phyloP scores from a whole-genome alignment of 805 yeast genomes.

The Zygotorulaspora sp. region DNA sequence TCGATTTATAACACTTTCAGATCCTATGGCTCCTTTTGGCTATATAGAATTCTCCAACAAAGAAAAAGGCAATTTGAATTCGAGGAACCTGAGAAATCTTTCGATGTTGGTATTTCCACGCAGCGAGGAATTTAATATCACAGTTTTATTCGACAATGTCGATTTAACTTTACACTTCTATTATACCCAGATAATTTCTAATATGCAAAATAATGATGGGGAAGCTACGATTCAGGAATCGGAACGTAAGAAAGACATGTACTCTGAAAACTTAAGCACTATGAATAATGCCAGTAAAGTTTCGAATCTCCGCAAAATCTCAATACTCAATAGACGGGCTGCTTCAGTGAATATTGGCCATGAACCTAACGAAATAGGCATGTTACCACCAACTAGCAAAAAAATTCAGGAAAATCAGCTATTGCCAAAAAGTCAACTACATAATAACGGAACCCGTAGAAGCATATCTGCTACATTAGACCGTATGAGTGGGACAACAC shows the following conservation, averaged over 20 bases:
- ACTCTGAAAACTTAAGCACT: background rate
- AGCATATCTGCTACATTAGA: slow-evolving; percentile 32
- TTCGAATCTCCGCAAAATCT: slow-evolving; percentile 19
- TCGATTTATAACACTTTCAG: slow-evolving; percentile 61
- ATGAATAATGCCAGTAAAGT: slow-evolving; percentile 2
- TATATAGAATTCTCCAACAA: slow-evolving; percentile 62
- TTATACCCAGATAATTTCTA: slow-evolving; percentile 21
- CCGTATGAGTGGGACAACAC: slow-evolving; percentile 21
- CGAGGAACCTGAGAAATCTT: slow-evolving; percentile 11
- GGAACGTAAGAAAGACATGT: background rate
- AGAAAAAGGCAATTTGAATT: slow-evolving; percentile 42
- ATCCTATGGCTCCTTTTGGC: slow-evolving; percentile 73
- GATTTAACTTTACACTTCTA: slow-evolving; percentile 22
- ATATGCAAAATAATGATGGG: background rate
- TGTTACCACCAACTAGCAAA: slow-evolving; percentile 4
- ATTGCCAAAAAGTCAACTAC: background rate
- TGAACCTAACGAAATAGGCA: slow-evolving; percentile 5
- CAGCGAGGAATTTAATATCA: slow-evolving; percentile 28
- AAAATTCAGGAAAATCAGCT: slow-evolving; percentile 8
- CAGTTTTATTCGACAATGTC: slow-evolving; percentile 22
- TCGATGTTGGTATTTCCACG: slow-evolving; percentile 27
- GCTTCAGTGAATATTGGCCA: slow-evolving; percentile 16
- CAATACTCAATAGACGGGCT: slow-evolving; percentile 23
- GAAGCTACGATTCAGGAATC: background rate
- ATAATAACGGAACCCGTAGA: slow-evolving; percentile 10